Evolutionary conservation across 768 basidiomycete genomes (phyloP).

Genomic region (Leccinum barrowsii): DNA sequence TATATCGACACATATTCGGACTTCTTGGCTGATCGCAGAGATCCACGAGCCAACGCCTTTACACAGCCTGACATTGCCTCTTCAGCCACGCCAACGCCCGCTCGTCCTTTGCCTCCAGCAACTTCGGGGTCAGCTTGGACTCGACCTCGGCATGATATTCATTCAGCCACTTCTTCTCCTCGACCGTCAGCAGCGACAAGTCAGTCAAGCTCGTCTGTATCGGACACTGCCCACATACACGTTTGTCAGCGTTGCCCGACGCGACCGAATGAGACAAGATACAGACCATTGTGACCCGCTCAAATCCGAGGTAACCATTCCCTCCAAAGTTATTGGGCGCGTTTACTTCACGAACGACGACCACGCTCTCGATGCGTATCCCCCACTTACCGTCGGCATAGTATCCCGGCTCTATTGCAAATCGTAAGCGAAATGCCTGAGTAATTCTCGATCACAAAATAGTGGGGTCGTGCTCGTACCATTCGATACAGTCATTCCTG

Average conservation of each 20-base stretch:
- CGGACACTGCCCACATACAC: constrained; percentile 50
- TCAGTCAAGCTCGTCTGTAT: constrained; percentile 86
- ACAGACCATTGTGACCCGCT: constrained; percentile 83
- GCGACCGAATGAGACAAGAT: background rate
- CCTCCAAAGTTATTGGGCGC: constrained; percentile 81
- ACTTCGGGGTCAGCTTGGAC: constrained; percentile 45
- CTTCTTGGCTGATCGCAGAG: background rate
- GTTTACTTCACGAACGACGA: constrained; percentile 67
- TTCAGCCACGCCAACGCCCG: constrained; percentile 25
- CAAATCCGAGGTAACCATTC: constrained; percentile 79
- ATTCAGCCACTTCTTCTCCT: constrained; percentile 83
- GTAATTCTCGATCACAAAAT: background rate
- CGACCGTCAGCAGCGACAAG: constrained; percentile 48
- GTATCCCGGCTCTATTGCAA: constrained; percentile 73
- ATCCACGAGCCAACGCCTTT: background rate
- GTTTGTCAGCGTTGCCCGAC: background rate
- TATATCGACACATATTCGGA: background rate
- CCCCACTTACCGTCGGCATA: constrained; percentile 90
- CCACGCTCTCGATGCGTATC: constrained; percentile 89
- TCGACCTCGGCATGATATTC: constrained; percentile 73
- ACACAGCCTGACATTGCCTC: constrained; percentile 17
- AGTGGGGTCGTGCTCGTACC: constrained; percentile 31
- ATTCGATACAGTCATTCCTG: constrained; percentile 90
- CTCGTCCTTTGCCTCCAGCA: constrained; percentile 44
- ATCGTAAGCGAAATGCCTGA: background rate